Conservation (phyloP, 129 eudicot genomes). For the Flaveria sonorensis region DNA sequence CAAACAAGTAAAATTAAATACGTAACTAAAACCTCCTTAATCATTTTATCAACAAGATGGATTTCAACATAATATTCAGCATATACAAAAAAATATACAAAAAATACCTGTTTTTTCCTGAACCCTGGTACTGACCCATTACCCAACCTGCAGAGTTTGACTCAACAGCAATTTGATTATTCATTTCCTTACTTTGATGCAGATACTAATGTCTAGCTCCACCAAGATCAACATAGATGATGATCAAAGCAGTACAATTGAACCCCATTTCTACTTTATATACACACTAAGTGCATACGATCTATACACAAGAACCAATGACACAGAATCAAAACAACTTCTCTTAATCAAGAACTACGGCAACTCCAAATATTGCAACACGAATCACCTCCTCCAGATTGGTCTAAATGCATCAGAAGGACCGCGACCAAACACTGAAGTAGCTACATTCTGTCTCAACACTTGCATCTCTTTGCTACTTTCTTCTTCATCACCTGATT, state of each 20-base stretch:
- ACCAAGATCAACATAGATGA: conserved; percentile 37
- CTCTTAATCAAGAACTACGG: conserved; percentile 58
- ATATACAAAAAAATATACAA: too few relatives aligned
- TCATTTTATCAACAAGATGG: not conserved
- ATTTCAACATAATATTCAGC: too few relatives aligned
- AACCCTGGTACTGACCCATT: not conserved
- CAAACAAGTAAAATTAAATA: not conserved
- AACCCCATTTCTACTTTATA: conserved; percentile 64
- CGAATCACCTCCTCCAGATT: conserved; percentile 72
- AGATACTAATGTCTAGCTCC: conserved; percentile 54
- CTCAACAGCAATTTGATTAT: not conserved
- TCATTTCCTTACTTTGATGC: conserved; percentile 34
- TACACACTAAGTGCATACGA: conserved; percentile 75
- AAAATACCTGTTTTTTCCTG: not conserved
- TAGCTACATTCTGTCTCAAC: conserved; percentile 66
- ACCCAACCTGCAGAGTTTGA: not conserved
- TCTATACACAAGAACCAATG: conserved; percentile 64
- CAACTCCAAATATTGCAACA: conserved; percentile 69
- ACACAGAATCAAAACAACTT: conserved; percentile 66
- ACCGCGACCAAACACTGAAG: conserved; percentile 66
- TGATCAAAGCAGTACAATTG: conserved; percentile 43
- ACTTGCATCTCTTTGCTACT: conserved; percentile 70
- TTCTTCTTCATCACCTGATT: conserved; percentile 77
- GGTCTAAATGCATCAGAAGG: conserved; percentile 76
- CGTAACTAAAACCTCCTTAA: not conserved